These are phyloP conservation scores for Cyberlindnera subsufficiens DNA, from an alignment of 805 yeast genomes.

Conservation along the genomic window DNA sequence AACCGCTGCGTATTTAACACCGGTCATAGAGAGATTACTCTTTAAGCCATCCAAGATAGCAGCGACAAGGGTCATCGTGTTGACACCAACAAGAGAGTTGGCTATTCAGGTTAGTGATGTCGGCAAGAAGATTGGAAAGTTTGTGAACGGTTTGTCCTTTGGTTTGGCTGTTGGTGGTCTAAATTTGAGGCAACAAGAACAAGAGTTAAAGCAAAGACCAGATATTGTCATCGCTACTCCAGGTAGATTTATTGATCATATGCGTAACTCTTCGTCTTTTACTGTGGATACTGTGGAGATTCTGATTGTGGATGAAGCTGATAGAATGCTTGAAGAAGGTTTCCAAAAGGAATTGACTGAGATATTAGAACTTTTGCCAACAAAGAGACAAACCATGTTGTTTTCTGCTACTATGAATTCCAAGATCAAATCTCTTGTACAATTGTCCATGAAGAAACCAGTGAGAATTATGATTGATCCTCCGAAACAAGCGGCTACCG, in stretches of 20 bases:
- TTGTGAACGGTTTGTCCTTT: constrained; percentile 68
- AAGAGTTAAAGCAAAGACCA: constrained; percentile 85
- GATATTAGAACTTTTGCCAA: constrained; percentile 80
- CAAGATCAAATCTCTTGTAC: constrained; percentile 79
- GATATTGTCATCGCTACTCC: constrained; percentile 98
- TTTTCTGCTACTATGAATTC: constrained; percentile 99
- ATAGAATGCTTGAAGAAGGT: constrained; percentile 98
- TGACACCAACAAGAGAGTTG: constrained; percentile 96
- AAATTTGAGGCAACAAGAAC: constrained; percentile 92
- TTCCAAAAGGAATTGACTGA: constrained; percentile 93
- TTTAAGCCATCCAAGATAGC: constrained; percentile 84
- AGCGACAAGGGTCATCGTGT: constrained; percentile 82
- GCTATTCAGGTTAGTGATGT: constrained; percentile 96
- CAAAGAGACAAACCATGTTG: constrained; percentile 86
- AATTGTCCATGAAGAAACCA: constrained; percentile 83
- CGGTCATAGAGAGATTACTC: constrained; percentile 85
- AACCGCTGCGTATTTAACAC: constrained; percentile 97
- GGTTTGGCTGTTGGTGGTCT: constrained; percentile 98
- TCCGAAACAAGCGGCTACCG: constrained; percentile 90
- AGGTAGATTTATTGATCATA: constrained; percentile 96
- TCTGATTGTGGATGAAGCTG: constrained; percentile 94
- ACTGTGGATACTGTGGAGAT: constrained; percentile 88
- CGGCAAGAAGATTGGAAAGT: constrained; percentile 77
- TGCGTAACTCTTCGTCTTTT: constrained; percentile 90
- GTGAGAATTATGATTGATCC: constrained; percentile 95